Evolutionary conservation across 169 alveolate genomes (phyloP), one percentile per base, ranked within the genome.

Genomic region (Plasmodium malariae): DNA sequence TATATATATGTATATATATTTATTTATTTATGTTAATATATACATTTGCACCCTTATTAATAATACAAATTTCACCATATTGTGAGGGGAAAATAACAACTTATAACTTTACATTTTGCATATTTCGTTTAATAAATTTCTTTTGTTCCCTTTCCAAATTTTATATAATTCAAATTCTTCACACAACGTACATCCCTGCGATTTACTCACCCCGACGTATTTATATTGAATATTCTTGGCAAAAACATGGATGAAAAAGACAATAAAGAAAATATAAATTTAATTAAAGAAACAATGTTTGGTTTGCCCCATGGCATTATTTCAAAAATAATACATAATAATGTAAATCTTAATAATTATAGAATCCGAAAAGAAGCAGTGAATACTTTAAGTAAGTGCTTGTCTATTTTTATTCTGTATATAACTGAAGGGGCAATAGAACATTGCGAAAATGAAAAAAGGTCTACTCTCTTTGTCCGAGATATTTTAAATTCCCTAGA

Each of bases 391-490:
- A 59, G 80, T 11, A 54, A 57, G 48, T 78, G 89, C 17, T 62
- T 78, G 67, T 78, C 89, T 36, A 48, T 78, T 67, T 78, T 78
- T 57, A 78, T 78, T 63, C 63, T 78, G 24, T 78, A 78, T 57
- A 60, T 78, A 63, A 78, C 89, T 62, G 89, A 78, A n/a, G 89
- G 78, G 36, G 89, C 89, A 17, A 19, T 78, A 17, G 89, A 78
- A 63, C 76, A 78, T 63, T 60, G 78, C 36, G 89, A 60, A 78
- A 54, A 43, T 78, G 89, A 78, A 43, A 78, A 63, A 69, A 60
- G 78, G 63, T 62, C 45, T 14, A 62, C 89, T 17, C 60, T 78
- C 45, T 34, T 48, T 34, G 76, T 62, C 49, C 49, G 76, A 3
- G 89, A 78, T 24, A 78, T 78, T 78, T 78, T 78, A 45, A 60